A percentile compares a stretch with the other conserved stretches of the same genome.
phyloP scores from a whole-genome alignment of 169 alveolate species.

The Plasmodium adleri region DNA sequence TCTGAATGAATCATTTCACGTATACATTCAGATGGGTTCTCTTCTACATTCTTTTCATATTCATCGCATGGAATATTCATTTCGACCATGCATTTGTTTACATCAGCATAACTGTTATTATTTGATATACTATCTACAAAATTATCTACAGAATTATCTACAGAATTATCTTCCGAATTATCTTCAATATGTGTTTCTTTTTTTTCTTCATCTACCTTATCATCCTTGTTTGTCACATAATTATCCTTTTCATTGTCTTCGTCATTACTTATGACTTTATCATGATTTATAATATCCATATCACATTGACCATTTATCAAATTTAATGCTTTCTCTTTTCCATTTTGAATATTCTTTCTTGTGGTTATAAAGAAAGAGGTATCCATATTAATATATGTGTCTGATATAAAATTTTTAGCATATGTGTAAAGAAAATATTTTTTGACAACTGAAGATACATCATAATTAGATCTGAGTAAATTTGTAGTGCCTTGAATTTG shows the following conservation, averaged over 20 bases:
- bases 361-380: constrained; percentile 1
- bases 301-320: too few species aligned
- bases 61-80: too few species aligned
- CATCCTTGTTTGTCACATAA: too few species aligned
- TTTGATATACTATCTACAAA: neutral
- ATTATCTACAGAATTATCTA: neutral
- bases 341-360: neutral
- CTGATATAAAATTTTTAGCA: constrained; percentile 53
- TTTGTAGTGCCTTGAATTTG: constrained; percentile 72
- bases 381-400: constrained; percentile 1
- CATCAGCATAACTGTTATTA: neutral
- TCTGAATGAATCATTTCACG: too few species aligned
- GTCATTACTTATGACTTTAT: too few species aligned
- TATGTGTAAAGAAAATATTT: constrained; percentile 71
- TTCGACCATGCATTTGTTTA: neutral
- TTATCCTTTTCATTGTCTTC: too few species aligned
- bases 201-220: too few species aligned
- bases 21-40: too few species aligned
- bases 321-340: neutral
- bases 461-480: constrained; percentile 80
- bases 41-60: too few species aligned
- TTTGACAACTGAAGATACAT: constrained; percentile 76
- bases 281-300: too few species aligned
- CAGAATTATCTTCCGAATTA: neutral
- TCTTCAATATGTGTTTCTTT: neutral